A percentile compares a stretch with the other conserved stretches of the same genome.
Conservation (phyloP, 345 rosid species). For the Aurinia saxatilis region DNA sequence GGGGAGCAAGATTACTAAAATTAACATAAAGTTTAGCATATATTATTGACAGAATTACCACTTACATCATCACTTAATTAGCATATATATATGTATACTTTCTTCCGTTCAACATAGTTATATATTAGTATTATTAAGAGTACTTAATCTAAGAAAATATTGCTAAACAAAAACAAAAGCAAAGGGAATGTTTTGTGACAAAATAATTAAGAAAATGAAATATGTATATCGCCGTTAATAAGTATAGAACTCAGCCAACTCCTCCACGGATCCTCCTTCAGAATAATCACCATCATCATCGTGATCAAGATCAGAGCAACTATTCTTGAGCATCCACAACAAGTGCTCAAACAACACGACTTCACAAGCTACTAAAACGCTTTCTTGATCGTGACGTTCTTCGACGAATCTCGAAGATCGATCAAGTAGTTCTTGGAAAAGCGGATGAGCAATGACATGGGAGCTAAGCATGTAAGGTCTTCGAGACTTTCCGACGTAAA, state of each 20-base stretch:
- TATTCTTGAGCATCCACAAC: constrained; percentile 77
- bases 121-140: neutral
- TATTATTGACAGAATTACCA: neutral
- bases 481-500: constrained; percentile 79
- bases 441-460: constrained; percentile 55
- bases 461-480: constrained; percentile 56
- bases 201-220: too few relatives aligned
- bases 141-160: neutral
- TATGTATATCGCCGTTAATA: constrained; percentile 20
- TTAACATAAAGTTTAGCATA: too few relatives aligned
- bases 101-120: neutral
- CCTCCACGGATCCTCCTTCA: constrained; percentile 11
- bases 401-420: constrained; percentile 35
- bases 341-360: constrained; percentile 91
- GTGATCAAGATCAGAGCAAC: neutral
- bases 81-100: neutral
- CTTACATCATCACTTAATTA: neutral
- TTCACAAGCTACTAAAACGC: constrained; percentile 55
- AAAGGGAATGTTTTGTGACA: neutral
- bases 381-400: constrained; percentile 19
- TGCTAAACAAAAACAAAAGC: neutral
- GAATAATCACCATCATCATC: neutral
- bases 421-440: constrained; percentile 62
- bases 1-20: neutral
- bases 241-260: constrained; percentile 55